phyloP scores from a whole-genome alignment of 2,329 filamentous ascomycete genomes.

The Arthrocladium fulminans region DNA sequence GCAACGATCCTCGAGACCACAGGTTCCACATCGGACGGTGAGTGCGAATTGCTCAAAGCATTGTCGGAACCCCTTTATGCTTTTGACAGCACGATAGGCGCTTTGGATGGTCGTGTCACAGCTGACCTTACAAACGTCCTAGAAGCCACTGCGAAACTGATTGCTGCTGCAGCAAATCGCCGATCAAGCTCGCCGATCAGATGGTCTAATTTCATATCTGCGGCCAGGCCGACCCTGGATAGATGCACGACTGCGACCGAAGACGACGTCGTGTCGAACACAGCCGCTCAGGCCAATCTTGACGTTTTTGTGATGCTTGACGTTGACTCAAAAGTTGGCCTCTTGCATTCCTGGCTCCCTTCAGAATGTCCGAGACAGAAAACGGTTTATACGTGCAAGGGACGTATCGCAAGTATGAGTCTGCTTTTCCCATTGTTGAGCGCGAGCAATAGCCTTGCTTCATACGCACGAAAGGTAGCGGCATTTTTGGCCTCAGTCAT shows the following conservation, averaged over 20 bases:
- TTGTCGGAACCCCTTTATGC: conserved; percentile 14
- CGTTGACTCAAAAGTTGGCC: conserved; percentile 25
- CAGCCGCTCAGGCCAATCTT: conserved; percentile 33
- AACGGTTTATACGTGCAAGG: conserved; percentile 33
- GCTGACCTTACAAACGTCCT: conserved; percentile 24
- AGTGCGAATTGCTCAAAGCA: not conserved
- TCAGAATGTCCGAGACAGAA: conserved; percentile 28
- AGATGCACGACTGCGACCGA: conserved; percentile 34
- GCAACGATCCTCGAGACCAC: conserved; percentile 23
- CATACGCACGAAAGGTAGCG: conserved; percentile 5
- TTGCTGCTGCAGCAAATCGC: conserved; percentile 8
- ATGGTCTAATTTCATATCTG: conserved; percentile 23
- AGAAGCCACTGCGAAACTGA: conserved; percentile 15
- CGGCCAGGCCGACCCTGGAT: conserved; percentile 28
- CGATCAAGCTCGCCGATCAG: conserved; percentile 16
- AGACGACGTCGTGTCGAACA: conserved; percentile 31
- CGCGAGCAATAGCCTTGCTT: conserved; percentile 8
- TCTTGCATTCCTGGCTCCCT: conserved; percentile 33
- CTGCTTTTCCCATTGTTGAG: conserved; percentile 31
- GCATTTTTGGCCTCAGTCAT: conserved; percentile 15
- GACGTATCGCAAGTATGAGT: conserved; percentile 36
- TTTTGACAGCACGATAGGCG: conserved; percentile 14
- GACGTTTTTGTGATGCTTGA: conserved; percentile 33
- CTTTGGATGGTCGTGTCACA: conserved; percentile 21
- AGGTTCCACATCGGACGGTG: not conserved